phyloP scores from a whole-genome alignment of 2,329 filamentous ascomycete species.

The Ophiostoma perfectum region DNA sequence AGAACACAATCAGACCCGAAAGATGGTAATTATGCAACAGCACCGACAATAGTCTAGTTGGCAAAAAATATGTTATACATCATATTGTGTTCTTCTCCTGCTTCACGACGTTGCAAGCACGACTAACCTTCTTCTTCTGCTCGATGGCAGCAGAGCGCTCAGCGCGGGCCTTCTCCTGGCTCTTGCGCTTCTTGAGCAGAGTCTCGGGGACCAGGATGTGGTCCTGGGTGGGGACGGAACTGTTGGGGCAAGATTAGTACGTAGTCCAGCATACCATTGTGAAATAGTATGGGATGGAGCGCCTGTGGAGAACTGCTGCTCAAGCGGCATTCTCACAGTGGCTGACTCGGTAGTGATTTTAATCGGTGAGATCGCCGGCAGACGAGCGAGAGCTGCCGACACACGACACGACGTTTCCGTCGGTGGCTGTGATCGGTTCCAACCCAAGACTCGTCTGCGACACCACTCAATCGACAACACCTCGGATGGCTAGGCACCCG shows the following conservation, averaged over 20 bases:
- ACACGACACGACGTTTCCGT: no score
- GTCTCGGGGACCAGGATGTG: slow-evolving; percentile 98
- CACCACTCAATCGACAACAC: slow-evolving; percentile 70
- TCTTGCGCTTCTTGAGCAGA: slow-evolving; percentile 99
- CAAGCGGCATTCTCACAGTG: slow-evolving; percentile 86
- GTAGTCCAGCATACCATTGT: slow-evolving; percentile 60
- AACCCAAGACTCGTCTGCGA: not conserved
- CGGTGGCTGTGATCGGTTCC: no score
- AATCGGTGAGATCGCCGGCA: slow-evolving; percentile 60
- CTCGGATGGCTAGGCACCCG: slow-evolving; percentile 47
- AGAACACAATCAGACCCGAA: slow-evolving; percentile 81
- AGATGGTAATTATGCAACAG: slow-evolving; percentile 98
- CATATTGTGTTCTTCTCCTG: slow-evolving; percentile 48
- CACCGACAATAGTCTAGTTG: slow-evolving; percentile 94
- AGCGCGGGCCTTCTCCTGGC: slow-evolving; percentile 97
- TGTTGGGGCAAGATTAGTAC: slow-evolving; percentile 73
- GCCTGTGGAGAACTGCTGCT: slow-evolving; percentile 92
- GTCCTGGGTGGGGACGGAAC: slow-evolving; percentile 87
- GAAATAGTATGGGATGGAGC: slow-evolving; percentile 53
- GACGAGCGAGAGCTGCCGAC: not conserved
- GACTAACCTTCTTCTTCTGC: slow-evolving; percentile 80
- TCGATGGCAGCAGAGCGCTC: slow-evolving; percentile 72
- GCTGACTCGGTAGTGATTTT: slow-evolving; percentile 79
- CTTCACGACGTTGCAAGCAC: slow-evolving; percentile 25
- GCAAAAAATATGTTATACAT: slow-evolving; percentile 77